Evolutionary conservation across 2,329 filamentous ascomycete species (phyloP).

Genomic region (Apiospora malaysiana): DNA sequence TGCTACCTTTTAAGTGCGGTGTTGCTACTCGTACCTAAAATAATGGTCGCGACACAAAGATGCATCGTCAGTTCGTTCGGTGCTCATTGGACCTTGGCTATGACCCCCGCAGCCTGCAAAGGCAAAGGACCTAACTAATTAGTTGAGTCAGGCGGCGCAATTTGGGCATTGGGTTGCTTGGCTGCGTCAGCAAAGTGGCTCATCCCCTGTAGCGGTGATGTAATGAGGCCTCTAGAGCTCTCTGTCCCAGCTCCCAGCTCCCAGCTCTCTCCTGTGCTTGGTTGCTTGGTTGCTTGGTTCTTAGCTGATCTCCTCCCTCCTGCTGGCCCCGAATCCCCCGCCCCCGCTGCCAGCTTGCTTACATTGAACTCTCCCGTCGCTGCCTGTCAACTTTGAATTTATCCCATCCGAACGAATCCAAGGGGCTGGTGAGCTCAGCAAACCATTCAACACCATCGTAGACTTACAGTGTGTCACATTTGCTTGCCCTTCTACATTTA

Average conservation of each 20-base stretch:
- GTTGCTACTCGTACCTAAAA: not conserved
- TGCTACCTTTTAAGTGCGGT: not conserved
- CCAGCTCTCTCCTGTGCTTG: not conserved
- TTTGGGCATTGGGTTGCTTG: not conserved
- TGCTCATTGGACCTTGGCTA: not conserved
- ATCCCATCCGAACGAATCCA: not conserved
- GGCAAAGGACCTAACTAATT: too few relatives aligned
- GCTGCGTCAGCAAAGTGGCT: constrained; percentile 15
- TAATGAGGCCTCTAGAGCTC: constrained; percentile 12
- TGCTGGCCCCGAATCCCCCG: not conserved
- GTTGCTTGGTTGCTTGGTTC: too few relatives aligned
- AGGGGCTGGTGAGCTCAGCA: not conserved
- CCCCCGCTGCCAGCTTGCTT: constrained; percentile 8
- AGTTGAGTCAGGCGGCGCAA: not conserved
- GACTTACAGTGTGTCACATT: not conserved
- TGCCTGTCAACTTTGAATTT: not conserved
- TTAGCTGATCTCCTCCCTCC: constrained; percentile 1
- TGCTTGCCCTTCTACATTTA: not conserved
- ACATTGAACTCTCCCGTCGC: not conserved
- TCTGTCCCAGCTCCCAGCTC: not conserved
- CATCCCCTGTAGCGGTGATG: constrained; percentile 5
- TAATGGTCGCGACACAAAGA: not conserved
- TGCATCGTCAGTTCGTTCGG: not conserved
- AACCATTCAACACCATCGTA: not conserved
- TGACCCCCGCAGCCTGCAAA: too few relatives aligned